These are phyloP conservation scores for Phaeolepiota aurea DNA, from an alignment of 768 basidiomycete species.

Conservation along the genomic window DNA sequence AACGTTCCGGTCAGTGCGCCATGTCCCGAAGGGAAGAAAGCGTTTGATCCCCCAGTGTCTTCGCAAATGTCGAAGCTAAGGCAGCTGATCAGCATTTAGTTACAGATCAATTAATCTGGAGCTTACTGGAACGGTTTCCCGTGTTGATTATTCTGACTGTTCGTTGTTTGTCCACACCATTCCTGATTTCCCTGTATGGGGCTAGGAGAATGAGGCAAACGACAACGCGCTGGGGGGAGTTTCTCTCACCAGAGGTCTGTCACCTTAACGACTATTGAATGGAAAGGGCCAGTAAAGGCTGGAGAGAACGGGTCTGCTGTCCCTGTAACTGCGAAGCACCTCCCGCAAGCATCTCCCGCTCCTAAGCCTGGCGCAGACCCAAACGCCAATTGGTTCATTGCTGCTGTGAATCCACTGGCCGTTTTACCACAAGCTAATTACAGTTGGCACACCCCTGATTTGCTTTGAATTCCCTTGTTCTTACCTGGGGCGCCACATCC, in stretches of 20 bases:
- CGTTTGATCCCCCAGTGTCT: slow-evolving; percentile 41
- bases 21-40: slow-evolving; percentile 52
- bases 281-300: slow-evolving; percentile 38
- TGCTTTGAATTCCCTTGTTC: no score
- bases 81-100: neutral
- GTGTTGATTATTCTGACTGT: slow-evolving; percentile 31
- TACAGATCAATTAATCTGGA: neutral
- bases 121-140: slow-evolving; percentile 42
- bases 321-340: slow-evolving; percentile 49
- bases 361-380: slow-evolving; percentile 41
- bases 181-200: slow-evolving; percentile 39
- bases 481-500: slow-evolving; percentile 42
- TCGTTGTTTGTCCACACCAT: slow-evolving; percentile 46
- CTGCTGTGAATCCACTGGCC: slow-evolving; percentile 44
- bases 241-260: slow-evolving; percentile 29
- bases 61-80: slow-evolving; percentile 53
- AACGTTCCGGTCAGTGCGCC: slow-evolving; percentile 46
- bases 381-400: slow-evolving; percentile 49
- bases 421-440: slow-evolving; percentile 49
- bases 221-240: neutral
- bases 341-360: slow-evolving; percentile 52
- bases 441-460: no score
- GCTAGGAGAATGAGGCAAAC: slow-evolving; percentile 12
- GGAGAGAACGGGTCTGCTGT: slow-evolving; percentile 45
- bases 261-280: slow-evolving; percentile 46